Evolutionary conservation across 768 basidiomycete genomes (phyloP).

Genomic region (Pisolithus orientalis): DNA sequence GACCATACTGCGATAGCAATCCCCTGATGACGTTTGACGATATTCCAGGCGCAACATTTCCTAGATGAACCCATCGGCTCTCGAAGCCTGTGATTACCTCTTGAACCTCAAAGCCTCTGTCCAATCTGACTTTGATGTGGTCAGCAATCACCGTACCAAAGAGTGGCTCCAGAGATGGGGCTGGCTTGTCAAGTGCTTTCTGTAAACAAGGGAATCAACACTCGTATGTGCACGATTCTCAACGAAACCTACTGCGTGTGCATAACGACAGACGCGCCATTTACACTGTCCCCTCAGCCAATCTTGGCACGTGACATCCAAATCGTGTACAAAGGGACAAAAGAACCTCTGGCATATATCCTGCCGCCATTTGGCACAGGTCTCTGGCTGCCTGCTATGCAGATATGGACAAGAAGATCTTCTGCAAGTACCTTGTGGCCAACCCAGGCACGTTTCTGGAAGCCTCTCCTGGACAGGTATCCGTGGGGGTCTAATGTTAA

Average conservation of each 20-base stretch:
- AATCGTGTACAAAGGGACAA: too few relatives aligned
- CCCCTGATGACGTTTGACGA: constrained; percentile 28
- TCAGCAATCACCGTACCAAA: constrained; percentile 39
- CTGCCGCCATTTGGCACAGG: too few relatives aligned
- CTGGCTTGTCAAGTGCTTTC: neutral
- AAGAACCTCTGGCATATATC: neutral
- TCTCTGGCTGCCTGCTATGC: neutral
- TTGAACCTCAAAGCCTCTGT: constrained; percentile 53
- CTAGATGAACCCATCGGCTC: constrained; percentile 52
- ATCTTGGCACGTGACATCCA: too few relatives aligned
- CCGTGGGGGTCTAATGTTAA: constrained; percentile 38
- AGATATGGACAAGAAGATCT: neutral
- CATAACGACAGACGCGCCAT: too few relatives aligned
- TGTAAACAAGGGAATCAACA: neutral
- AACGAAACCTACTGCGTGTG: too few relatives aligned
- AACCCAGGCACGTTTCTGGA: neutral
- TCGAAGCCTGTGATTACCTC: constrained; percentile 64
- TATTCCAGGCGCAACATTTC: constrained; percentile 39
- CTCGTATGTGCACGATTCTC: too few relatives aligned
- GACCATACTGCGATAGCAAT: constrained; percentile 42
- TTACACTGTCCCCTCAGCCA: too few relatives aligned
- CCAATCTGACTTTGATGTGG: constrained; percentile 50
- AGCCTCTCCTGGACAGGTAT: constrained; percentile 31
- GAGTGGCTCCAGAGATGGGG: constrained; percentile 4
- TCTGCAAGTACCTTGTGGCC: neutral